These are phyloP conservation scores for Aspergillus sp. DNA, from an alignment of 2,329 filamentous ascomycete species.

Conservation along the genomic window DNA sequence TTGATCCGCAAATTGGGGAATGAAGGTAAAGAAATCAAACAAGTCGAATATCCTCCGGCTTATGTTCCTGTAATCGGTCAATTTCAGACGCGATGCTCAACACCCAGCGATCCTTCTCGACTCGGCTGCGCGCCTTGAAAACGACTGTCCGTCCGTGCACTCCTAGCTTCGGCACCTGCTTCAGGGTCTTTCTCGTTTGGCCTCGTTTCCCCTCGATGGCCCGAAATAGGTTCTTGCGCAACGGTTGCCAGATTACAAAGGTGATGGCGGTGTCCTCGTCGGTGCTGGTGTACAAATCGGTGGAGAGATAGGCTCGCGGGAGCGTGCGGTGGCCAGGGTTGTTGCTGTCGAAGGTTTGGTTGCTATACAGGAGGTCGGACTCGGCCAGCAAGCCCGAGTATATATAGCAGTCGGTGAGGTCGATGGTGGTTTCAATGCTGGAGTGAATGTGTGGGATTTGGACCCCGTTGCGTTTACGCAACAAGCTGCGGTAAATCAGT, in stretches of 20 bases:
- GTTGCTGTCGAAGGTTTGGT: conserved; percentile 64
- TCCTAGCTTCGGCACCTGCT: conserved; percentile 60
- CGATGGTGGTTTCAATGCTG: conserved; percentile 58
- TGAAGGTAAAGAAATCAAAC: neutral
- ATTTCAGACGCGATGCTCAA: conserved; percentile 66
- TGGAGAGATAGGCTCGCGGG: conserved; percentile 57
- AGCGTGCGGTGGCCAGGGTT: conserved; percentile 59
- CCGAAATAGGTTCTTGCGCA: conserved; percentile 57
- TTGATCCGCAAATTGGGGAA: neutral
- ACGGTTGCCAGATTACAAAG: conserved; percentile 66
- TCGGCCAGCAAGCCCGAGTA: conserved; percentile 65
- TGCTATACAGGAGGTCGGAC: conserved; percentile 62
- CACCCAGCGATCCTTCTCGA: conserved; percentile 69
- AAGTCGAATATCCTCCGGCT: conserved; percentile 52
- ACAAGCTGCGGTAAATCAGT: conserved; percentile 61
- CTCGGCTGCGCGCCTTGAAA: conserved; percentile 63
- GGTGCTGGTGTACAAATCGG: conserved; percentile 60
- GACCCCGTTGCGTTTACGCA: conserved; percentile 56
- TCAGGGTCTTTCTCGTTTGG: conserved; percentile 49
- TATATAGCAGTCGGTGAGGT: conserved; percentile 64
- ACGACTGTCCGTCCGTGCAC: conserved; percentile 62
- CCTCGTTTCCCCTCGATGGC: conserved; percentile 41
- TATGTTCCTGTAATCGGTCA: conserved; percentile 53
- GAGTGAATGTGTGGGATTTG: conserved; percentile 62
- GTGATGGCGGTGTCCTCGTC: conserved; percentile 67